These are phyloP conservation scores for Candida pseudofarinosa DNA, from an alignment of 805 yeast species.

Conservation along the genomic window DNA sequence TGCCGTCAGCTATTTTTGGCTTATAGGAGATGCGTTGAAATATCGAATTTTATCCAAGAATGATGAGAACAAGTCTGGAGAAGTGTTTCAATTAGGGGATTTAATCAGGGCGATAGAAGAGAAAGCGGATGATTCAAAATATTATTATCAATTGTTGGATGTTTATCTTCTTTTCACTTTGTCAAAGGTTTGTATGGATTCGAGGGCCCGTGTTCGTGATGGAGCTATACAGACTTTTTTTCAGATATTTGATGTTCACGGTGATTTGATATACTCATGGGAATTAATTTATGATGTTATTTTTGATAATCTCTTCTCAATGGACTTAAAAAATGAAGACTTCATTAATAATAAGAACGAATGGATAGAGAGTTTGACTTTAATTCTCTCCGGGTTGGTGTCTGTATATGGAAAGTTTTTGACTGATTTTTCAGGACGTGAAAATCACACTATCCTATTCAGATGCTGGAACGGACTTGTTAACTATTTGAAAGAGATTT, in stretches of 20 bases:
- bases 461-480: slow-evolving; percentile 54
- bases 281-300: slow-evolving; percentile 60
- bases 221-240: slow-evolving; percentile 89
- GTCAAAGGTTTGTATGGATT: slow-evolving; percentile 59
- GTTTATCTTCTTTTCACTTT: slow-evolving; percentile 55
- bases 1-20: slow-evolving; percentile 89
- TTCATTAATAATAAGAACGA: slow-evolving; percentile 30
- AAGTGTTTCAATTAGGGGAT: neutral
- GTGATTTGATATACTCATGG: slow-evolving; percentile 56
- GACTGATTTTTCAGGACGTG: slow-evolving; percentile 23
- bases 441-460: slow-evolving; percentile 8
- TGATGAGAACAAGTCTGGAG: slow-evolving; percentile 2
- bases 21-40: slow-evolving; percentile 69
- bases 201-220: slow-evolving; percentile 76
- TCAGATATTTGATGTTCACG: slow-evolving; percentile 73
- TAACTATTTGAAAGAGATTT: slow-evolving; percentile 41
- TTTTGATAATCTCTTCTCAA: slow-evolving; percentile 42
- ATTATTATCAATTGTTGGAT: slow-evolving; percentile 15
- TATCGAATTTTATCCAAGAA: slow-evolving; percentile 11
- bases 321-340: slow-evolving; percentile 23
- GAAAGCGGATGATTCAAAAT: slow-evolving; percentile 5
- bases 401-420: slow-evolving; percentile 56
- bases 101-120: slow-evolving; percentile 8
- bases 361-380: slow-evolving; percentile 58
- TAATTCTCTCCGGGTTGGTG: slow-evolving; percentile 63